These are phyloP conservation scores for Dendrobium nobile DNA, from an alignment of 106 monocot genomes.

Conservation along the genomic window DNA sequence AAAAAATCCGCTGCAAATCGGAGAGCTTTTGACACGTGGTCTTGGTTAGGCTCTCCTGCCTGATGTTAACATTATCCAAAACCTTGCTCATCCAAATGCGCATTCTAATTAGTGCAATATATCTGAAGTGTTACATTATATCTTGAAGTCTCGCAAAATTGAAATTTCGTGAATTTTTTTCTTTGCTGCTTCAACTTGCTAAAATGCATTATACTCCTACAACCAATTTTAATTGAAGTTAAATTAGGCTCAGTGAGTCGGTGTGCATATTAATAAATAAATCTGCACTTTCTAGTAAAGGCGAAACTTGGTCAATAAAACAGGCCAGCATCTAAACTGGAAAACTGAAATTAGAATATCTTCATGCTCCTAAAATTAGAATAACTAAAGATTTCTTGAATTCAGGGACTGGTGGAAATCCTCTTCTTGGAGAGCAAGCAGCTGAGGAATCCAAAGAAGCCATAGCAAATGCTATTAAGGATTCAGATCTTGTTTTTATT, in stretches of 20 bases:
- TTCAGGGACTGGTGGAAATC: constrained; percentile 96
- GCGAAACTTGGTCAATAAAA: not conserved
- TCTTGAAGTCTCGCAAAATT: not conserved
- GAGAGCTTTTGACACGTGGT: constrained; percentile 93
- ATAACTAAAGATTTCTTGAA: not conserved
- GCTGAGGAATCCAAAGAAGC: constrained; percentile 94
- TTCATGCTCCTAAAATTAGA: not conserved
- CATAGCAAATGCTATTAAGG: constrained; percentile 69
- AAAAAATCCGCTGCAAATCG: constrained; percentile 80
- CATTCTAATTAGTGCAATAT: not conserved
- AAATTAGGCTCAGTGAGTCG: not conserved
- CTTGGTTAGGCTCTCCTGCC: constrained; percentile 43
- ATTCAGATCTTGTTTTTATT: constrained; percentile 94
- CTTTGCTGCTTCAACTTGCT: not conserved
- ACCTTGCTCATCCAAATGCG: not conserved
- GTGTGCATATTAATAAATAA: not conserved
- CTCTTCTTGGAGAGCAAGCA: constrained; percentile 91
- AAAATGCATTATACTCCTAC: not conserved
- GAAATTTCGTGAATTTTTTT: not conserved
- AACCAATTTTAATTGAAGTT: not conserved
- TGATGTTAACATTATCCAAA: not conserved
- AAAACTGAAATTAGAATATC: not conserved
- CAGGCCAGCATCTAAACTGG: not conserved
- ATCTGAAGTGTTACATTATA: not conserved
- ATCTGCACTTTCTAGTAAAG: not conserved